Evolutionary conservation across 2,329 filamentous ascomycete species (phyloP).

Genomic region (Calonectria multiphialidica): DNA sequence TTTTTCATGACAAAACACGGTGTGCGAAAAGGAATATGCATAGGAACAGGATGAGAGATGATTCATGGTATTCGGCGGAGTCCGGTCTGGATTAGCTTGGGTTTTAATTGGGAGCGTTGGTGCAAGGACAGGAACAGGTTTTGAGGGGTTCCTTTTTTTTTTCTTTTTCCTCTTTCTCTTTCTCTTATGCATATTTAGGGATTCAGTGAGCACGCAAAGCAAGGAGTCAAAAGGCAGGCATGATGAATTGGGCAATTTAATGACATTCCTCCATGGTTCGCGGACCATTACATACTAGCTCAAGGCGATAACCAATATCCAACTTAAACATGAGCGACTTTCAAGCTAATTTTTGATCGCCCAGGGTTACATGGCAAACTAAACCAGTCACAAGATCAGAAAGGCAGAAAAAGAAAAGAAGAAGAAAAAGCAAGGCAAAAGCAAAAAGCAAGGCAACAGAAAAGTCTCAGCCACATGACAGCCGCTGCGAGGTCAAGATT

Average conservation of each 20-base stretch:
- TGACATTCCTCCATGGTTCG: not conserved
- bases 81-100: not conserved
- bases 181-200: not conserved
- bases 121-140: not conserved
- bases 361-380: not conserved
- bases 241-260: not conserved
- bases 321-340: not conserved
- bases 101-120: not conserved
- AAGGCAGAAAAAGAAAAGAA: not conserved
- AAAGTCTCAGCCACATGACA: not conserved
- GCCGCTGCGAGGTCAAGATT: not conserved
- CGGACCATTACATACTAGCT: not conserved
- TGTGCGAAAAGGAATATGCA: not conserved
- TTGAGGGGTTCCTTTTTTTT: not conserved
- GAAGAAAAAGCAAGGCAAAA: not conserved
- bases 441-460: not conserved
- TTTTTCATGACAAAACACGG: not conserved
- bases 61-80: not conserved
- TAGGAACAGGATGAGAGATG: not conserved
- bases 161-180: not conserved
- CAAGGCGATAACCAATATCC: not conserved
- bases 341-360: not conserved
- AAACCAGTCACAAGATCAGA: not conserved
- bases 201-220: not conserved
- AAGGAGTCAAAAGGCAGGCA: not conserved